A percentile compares a stretch with the other conserved stretches of the same genome.
These are phyloP conservation scores for Phialocephala sp. DNA, from an alignment of 2,329 filamentous ascomycete genomes.

Conservation along the genomic window DNA sequence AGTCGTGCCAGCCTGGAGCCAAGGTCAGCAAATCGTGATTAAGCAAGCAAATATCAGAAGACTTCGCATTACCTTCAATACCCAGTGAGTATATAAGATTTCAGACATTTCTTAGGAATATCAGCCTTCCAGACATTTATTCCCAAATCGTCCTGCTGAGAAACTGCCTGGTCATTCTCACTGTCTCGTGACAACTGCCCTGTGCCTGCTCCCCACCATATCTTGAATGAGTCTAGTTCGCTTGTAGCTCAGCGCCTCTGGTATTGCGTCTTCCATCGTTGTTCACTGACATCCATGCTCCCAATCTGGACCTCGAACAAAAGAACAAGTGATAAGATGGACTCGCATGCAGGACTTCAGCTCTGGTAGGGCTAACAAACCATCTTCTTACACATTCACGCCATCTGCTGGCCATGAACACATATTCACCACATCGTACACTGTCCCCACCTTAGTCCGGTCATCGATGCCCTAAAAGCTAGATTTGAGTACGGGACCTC, in stretches of 20 bases:
- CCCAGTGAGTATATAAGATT: neutral
- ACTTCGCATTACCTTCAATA: neutral
- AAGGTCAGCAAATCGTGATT: neutral
- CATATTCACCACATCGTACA: slow-evolving; percentile 26
- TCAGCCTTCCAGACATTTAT: neutral
- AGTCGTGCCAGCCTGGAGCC: slow-evolving; percentile 1
- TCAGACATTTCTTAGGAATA: neutral
- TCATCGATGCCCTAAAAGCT: slow-evolving; percentile 22
- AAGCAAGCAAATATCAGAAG: neutral
- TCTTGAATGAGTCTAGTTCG: slow-evolving; percentile 13
- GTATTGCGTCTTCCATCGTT: slow-evolving; percentile 16
- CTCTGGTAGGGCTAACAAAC: slow-evolving; percentile 36
- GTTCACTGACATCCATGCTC: slow-evolving; percentile 26
- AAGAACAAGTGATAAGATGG: slow-evolving; percentile 32
- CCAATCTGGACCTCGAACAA: slow-evolving; percentile 17
- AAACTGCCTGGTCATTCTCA: slow-evolving; percentile 12
- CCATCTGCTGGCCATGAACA: slow-evolving; percentile 33
- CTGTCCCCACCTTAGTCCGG: slow-evolving; percentile 30
- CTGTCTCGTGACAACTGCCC: slow-evolving; percentile 24
- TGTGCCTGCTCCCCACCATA: slow-evolving; percentile 24
- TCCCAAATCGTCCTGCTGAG: neutral
- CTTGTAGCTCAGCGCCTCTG: slow-evolving; percentile 12
- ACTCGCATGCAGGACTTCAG: slow-evolving; percentile 26
- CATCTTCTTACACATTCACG: slow-evolving; percentile 16
- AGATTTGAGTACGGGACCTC: slow-evolving; percentile 18